Evolutionary conservation across 441 rosid species (phyloP).

Genomic region (Biscutella laevigata): DNA sequence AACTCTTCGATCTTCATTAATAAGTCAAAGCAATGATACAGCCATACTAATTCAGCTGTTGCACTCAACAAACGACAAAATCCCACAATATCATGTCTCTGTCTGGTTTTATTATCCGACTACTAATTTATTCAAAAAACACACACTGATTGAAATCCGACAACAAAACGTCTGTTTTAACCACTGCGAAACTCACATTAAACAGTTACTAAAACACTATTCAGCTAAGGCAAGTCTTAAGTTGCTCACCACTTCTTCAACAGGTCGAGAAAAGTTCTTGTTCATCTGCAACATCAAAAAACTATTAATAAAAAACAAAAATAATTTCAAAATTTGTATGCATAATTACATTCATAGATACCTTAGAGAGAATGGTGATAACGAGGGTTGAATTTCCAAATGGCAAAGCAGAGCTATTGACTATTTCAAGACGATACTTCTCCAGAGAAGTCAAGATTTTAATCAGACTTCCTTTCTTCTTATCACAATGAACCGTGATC

Average conservation of each 20-base stretch:
- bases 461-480: conserved; percentile 32
- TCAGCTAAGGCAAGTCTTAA: conserved; percentile 41
- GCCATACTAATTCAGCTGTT: conserved; percentile 3
- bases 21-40: conserved; percentile 3
- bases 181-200: no score
- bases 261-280: conserved; percentile 36
- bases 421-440: conserved; percentile 40
- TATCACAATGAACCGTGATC: conserved; percentile 62
- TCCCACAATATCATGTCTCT: not conserved
- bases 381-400: conserved; percentile 69
- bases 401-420: conserved; percentile 47
- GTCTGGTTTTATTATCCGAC: conserved; percentile 3
- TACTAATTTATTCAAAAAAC: no score
- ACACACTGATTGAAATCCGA: not conserved
- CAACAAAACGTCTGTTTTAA: no score
- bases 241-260: conserved; percentile 54
- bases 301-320: no score
- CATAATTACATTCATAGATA: no score
- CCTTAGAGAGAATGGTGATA: conserved; percentile 67
- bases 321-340: not conserved
- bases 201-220: no score
- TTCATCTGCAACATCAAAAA: conserved; percentile 47
- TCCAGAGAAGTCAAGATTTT: conserved; percentile 50
- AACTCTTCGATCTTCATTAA: no score
- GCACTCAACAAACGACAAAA: conserved; percentile 9